Percentiles rank a stretch among this genome's conserved stretches.
Evolutionary conservation across 441 rosid genomes (phyloP).

Genomic region (Lepidium campestre): DNA sequence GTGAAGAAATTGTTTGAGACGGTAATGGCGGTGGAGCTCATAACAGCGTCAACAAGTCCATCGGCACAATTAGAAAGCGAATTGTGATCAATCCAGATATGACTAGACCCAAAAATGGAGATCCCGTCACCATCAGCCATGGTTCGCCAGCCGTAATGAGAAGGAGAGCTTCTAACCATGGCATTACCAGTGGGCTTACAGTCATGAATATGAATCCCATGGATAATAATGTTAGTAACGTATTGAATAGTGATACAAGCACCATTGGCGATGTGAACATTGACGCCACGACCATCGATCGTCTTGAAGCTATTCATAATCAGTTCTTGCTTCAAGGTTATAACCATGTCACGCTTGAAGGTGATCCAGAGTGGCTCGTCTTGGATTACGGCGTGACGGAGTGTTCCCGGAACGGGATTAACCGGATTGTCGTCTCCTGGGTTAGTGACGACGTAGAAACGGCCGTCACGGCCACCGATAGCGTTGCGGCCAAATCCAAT

Average conservation of each 20-base stretch:
- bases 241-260: conserved; percentile 46
- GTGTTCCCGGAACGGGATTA: conserved; percentile 42
- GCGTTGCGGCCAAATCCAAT: conserved; percentile 55
- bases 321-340: conserved; percentile 41
- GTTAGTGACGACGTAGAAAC: conserved; percentile 38
- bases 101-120: conserved; percentile 39
- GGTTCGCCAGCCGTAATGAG: conserved; percentile 43
- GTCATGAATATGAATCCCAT: conserved; percentile 44
- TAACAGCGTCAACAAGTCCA: conserved; percentile 46
- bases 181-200: conserved; percentile 49
- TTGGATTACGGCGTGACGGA: conserved; percentile 57
- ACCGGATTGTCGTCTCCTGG: conserved; percentile 38
- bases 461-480: conserved; percentile 48
- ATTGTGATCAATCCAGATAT: conserved; percentile 50
- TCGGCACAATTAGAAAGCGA: conserved; percentile 47
- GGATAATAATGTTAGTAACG: conserved; percentile 41
- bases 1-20: conserved; percentile 46
- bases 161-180: conserved; percentile 47
- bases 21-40: conserved; percentile 50
- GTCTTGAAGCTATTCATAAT: conserved; percentile 55
- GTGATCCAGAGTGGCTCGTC: conserved; percentile 49
- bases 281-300: conserved; percentile 47
- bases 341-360: conserved; percentile 52
- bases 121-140: conserved; percentile 51
- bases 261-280: conserved; percentile 50